These are phyloP conservation scores for Alternaria atra DNA, from an alignment of 2,329 filamentous ascomycete species.

Conservation along the genomic window DNA sequence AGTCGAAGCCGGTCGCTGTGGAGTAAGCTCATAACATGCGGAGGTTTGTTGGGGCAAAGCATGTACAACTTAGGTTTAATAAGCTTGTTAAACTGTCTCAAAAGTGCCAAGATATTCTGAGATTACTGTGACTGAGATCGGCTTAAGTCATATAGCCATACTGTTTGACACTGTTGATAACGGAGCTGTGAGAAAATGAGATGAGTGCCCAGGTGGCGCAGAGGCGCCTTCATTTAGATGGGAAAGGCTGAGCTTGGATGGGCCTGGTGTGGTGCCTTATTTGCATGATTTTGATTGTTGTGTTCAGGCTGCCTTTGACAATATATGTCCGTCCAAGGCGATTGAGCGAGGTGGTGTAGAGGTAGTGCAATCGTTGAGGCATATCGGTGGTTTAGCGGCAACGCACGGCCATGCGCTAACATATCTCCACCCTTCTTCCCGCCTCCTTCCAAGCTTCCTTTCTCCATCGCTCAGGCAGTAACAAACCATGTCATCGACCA, in stretches of 20 bases:
- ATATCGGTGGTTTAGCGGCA: neutral
- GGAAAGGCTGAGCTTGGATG: neutral
- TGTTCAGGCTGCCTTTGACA: too few species aligned
- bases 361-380: neutral
- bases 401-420: neutral
- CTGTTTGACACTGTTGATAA: neutral
- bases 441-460: neutral
- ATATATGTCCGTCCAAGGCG: too few species aligned
- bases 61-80: too few species aligned
- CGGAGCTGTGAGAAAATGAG: too few species aligned
- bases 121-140: neutral
- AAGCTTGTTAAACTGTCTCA: neutral
- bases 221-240: neutral
- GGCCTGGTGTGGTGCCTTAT: too few species aligned
- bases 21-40: neutral
- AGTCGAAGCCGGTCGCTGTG: accelerated
- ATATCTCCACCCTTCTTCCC: neutral
- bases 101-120: neutral
- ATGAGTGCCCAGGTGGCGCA: neutral
- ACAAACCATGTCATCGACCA: too few species aligned
- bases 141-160: neutral
- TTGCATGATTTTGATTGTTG: too few species aligned
- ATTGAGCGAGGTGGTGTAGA: neutral
- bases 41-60: neutral
- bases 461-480: too few species aligned